Evolutionary conservation across 106 monocot genomes (phyloP), one percentile per base, ranked within the genome.

Genomic region (Narthecium ossifragum): DNA sequence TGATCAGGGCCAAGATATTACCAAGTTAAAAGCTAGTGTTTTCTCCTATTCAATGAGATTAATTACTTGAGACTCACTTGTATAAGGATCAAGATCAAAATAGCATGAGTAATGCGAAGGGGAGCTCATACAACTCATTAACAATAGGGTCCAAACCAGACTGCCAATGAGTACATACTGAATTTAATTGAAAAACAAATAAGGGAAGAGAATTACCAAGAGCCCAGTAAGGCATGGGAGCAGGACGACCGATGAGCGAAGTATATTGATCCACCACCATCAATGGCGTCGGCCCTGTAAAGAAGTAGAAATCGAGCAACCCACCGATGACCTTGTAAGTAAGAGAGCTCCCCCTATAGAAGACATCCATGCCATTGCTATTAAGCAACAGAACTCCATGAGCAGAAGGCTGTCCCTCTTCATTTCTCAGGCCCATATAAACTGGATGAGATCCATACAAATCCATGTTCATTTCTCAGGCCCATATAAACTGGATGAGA

Each of bases 181-280:
- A 46, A 8, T 15, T 54, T 22, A 0, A 26, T 20, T 5, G 6
- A 24, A 24, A 28, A 29, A 29, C 17, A 14, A 59, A 20, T 18
- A 59, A 53, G 26, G n/a, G 56, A 29, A 65, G 17, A 30, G 55
- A 34, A 14, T 38, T 72, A 96, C 96, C 98, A 29, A 98, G 53
- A 39, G 98, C 66, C 98, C 98, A 98, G 63, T 98, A 98, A n/a
- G 98, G 98, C 91, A 98, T 98, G n/a, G 98, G 79, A 63, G 98
- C 91, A 22, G 98, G 98, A 4, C 98, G 69, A 11, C 98, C 98
- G 6, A 98, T 67, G 29, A 98, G 62, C 1, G 63, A 39, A 1
- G 98, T 98, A 51, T 98, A 98, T 49, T 98, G 98, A 70, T 98
- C 79, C 23, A 91, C 78, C 14, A 91, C 81, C 12, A 55, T 74